Evolutionary conservation across 257 asterid genomes (phyloP), one percentile per base, ranked within the genome.

Genomic region (Jacaranda mimosifolia): DNA sequence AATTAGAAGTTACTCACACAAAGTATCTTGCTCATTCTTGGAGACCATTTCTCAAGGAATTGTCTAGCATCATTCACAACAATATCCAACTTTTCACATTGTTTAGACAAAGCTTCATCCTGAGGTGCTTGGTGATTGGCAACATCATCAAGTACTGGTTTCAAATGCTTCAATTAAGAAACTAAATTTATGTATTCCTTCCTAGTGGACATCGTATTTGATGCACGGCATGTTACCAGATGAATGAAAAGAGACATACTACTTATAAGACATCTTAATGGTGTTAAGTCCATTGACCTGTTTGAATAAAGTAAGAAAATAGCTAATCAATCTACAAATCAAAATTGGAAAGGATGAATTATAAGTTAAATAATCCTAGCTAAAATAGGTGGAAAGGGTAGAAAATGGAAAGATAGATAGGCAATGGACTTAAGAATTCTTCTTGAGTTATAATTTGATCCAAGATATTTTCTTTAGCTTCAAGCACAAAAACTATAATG

Each of bases 41-140:
- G 91, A 68, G 99, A 89, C 97, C 97, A 93, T 85, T 86, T 89
- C 87, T 93, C 97, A 17, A 96, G 89, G 81, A 92, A 86, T 63
- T 90, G 95, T 85, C 99, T 83, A 80, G 96, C 92, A 83, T 90
- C 98, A 67, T 91, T 92, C 57, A 96, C 86, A 60, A 88, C 88
- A 72, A 82, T 39, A 86, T 96, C 98, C 80, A 96, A 75, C 81
- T 87, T 94, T 86, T 90, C 97, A 42, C 93, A 96, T 77, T 84
- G 89, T 80, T 84, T 79, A 66, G 70, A 84, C 17, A 89, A 79
- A 45, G 82, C 80, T 75, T 85, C 97, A 64, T 84, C 90, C 46
- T 73, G 78, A 39, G 89, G 82, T 68, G 85, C 86, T 73, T 83
- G 82, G 52, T 74, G 79, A 68, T 88, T 82, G 48, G 83, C 58